phyloP scores from a whole-genome alignment of 371 early-diverging fungal genomes.

The Zychaea mexicana region DNA sequence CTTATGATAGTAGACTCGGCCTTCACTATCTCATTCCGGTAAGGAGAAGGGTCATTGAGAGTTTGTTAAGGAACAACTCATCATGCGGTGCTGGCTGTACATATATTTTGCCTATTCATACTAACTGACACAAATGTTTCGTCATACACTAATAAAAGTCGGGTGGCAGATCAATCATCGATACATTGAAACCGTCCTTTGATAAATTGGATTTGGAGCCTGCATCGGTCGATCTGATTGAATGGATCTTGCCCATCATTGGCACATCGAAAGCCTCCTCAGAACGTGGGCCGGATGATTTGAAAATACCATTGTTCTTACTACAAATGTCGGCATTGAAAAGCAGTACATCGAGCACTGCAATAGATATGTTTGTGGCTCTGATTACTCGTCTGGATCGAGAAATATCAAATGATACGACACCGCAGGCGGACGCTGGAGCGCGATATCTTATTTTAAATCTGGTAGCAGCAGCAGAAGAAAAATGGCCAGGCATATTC shows the following conservation, averaged over 20 bases:
- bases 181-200: conserved; percentile 36
- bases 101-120: too few species aligned
- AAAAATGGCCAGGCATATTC: conserved; percentile 44
- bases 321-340: conserved; percentile 29
- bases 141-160: conserved; percentile 13
- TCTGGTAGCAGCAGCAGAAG: conserved; percentile 33
- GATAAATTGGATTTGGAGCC: conserved; percentile 34
- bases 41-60: neutral
- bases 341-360: conserved; percentile 15
- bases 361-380: conserved; percentile 32
- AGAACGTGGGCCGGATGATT: conserved; percentile 20
- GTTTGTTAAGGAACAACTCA: neutral
- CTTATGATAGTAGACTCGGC: conserved; percentile 32
- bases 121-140: neutral
- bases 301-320: conserved; percentile 41
- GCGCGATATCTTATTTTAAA: conserved; percentile 32
- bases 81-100: too few species aligned
- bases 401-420: conserved; percentile 4
- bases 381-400: conserved; percentile 31
- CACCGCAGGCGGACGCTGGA: conserved; percentile 14
- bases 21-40: conserved; percentile 36
- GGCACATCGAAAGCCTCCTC: neutral
- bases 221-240: conserved; percentile 40
- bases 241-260: conserved; percentile 33
- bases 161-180: conserved; percentile 37